Evolutionary conservation across 176 grass and related monocot species (phyloP).

Genomic region (Zoysia pacifica): DNA sequence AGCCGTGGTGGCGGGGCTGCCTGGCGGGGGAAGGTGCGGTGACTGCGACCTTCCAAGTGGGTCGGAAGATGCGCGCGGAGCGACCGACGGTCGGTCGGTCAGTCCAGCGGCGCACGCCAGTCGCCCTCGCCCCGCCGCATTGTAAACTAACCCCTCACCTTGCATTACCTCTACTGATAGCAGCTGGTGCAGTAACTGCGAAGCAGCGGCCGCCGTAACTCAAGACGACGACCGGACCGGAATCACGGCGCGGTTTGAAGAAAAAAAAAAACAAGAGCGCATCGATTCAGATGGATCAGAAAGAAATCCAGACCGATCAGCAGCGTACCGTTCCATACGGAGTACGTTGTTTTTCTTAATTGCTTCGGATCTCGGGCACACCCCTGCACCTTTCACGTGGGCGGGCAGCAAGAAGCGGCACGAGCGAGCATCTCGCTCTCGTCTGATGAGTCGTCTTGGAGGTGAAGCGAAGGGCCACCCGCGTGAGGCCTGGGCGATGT

Average conservation of each 20-base stretch:
- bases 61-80: slow-evolving; percentile 10
- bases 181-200: neutral
- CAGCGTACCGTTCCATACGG: neutral
- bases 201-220: slow-evolving; percentile 1
- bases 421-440: neutral
- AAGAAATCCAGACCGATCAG: neutral
- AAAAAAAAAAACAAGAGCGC: neutral
- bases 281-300: neutral
- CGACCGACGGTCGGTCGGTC: slow-evolving; percentile 21
- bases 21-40: too few species aligned
- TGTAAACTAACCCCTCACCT: neutral
- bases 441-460: neutral
- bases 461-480: neutral
- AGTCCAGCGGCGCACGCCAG: slow-evolving; percentile 19
- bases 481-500: neutral
- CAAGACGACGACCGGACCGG: neutral
- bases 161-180: too few species aligned
- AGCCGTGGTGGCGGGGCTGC: too few species aligned
- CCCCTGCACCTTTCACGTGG: slow-evolving; percentile 1
- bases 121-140: neutral
- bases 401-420: neutral
- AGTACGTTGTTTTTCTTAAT: neutral
- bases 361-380: neutral
- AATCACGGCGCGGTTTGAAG: neutral
- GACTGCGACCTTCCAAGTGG: neutral